A percentile compares a stretch with the other conserved stretches of the same genome.
Evolutionary conservation across 176 grass and related monocot genomes (phyloP).

Genomic region (Phoenix dactylifera): DNA sequence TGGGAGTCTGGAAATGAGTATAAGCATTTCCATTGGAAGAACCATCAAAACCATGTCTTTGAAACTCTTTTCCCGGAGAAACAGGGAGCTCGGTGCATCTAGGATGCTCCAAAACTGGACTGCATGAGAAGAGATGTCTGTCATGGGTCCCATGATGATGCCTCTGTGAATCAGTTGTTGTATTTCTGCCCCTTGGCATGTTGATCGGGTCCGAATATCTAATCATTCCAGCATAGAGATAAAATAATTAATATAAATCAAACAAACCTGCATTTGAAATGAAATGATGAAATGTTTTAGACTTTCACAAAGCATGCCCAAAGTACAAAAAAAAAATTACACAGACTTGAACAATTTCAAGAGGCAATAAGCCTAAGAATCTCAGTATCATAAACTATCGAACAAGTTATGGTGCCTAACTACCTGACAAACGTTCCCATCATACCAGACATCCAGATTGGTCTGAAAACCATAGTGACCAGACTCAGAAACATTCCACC

Average conservation of each 20-base stretch:
- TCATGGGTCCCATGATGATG: conserved; percentile 28
- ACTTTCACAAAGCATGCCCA: no score
- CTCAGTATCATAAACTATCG: no score
- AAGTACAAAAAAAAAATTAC: no score
- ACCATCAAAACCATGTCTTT: conserved; percentile 35
- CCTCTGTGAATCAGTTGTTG: conserved; percentile 23
- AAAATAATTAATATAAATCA: background rate
- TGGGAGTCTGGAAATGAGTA: conserved; percentile 33
- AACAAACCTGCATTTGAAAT: background rate
- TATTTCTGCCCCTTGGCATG: conserved; percentile 37
- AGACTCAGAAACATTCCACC: no score
- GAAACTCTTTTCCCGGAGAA: conserved; percentile 32
- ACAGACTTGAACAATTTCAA: no score
- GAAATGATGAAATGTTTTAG: no score
- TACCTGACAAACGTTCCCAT: no score
- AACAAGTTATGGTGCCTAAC: no score
- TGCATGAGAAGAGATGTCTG: conserved; percentile 35
- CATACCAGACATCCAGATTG: no score
- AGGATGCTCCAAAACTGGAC: conserved; percentile 37
- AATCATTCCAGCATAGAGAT: background rate
- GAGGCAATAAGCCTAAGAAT: no score
- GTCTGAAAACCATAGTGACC: no score
- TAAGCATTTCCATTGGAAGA: conserved; percentile 30
- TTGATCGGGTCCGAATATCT: conserved; percentile 18
- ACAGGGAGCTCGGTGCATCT: conserved; percentile 29